Percentiles rank a stretch among this genome's conserved stretches.
Conservation (phyloP, 805 yeast species). For the Yamadazyma akitaensis region DNA sequence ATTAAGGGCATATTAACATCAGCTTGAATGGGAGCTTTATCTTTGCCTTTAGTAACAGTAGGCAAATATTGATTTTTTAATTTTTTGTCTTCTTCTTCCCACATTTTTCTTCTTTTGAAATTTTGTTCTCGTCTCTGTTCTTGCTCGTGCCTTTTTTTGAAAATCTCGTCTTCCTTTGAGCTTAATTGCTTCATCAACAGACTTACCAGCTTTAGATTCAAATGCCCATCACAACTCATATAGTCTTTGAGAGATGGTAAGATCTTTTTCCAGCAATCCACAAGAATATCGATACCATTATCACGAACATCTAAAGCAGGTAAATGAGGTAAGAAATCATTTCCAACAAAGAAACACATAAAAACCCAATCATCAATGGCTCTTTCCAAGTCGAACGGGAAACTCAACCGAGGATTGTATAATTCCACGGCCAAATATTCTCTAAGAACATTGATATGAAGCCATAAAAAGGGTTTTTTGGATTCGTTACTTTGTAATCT, state of each 20-base stretch:
- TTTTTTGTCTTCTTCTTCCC: conserved; percentile 44
- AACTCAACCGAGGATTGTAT: conserved; percentile 62
- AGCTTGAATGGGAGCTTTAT: conserved; percentile 70
- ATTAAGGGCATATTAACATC: conserved; percentile 72
- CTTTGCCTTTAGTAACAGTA: conserved; percentile 69
- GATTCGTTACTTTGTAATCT: conserved; percentile 41
- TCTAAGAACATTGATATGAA: conserved; percentile 81
- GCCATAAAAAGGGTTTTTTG: conserved; percentile 88
- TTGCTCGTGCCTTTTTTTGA: conserved; percentile 61
- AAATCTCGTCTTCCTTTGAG: conserved; percentile 72
- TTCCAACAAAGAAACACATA: conserved; percentile 97
- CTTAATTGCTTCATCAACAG: conserved; percentile 62
- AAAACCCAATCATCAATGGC: conserved; percentile 99
- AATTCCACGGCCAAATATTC: conserved; percentile 87
- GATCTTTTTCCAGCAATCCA: conserved; percentile 76
- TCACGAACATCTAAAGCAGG: conserved; percentile 95
- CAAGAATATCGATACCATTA: conserved; percentile 80
- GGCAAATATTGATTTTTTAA: conserved; percentile 43
- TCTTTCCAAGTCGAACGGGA: conserved; percentile 83
- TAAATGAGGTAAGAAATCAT: conserved; percentile 94
- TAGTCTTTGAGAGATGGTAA: conserved; percentile 69
- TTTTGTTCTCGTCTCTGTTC: conserved; percentile 69
- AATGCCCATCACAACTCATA: conserved; percentile 85
- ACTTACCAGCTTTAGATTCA: conserved; percentile 76
- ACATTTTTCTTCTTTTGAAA: conserved; percentile 53